phyloP scores from a whole-genome alignment of 2,329 filamentous ascomycete species.

The Fusarium scirpi region DNA sequence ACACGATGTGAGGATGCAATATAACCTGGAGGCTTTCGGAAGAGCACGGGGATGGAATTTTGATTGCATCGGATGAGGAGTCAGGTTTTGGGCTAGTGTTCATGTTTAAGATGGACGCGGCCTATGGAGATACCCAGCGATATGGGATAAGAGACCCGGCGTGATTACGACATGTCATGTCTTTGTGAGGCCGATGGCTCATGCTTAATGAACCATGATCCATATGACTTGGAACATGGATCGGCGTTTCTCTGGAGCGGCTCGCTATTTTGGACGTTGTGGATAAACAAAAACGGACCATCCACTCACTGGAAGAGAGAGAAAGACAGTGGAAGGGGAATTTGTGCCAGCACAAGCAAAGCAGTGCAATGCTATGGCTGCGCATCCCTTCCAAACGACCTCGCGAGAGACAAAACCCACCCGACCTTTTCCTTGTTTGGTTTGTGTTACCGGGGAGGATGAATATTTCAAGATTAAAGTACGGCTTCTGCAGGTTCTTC shows the following conservation, averaged over 20 bases:
- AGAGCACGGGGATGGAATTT: slow-evolving; percentile 40
- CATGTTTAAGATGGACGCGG: slow-evolving; percentile 41
- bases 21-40: slow-evolving; percentile 33
- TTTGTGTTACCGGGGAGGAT: slow-evolving; percentile 45
- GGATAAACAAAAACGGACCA: slow-evolving; percentile 44
- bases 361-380: slow-evolving; percentile 23
- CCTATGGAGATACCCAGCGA: slow-evolving; percentile 42
- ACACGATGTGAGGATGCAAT: slow-evolving; percentile 39
- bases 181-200: slow-evolving; percentile 39
- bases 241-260: slow-evolving; percentile 44
- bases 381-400: slow-evolving; percentile 34
- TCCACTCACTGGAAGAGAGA: slow-evolving; percentile 43
- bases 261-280: slow-evolving; percentile 43
- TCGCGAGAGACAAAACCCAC: slow-evolving; percentile 43
- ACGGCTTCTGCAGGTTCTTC: slow-evolving; percentile 45
- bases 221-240: slow-evolving; percentile 42
- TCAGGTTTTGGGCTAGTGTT: slow-evolving; percentile 53
- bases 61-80: slow-evolving; percentile 56
- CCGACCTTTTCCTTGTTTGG: slow-evolving; percentile 40
- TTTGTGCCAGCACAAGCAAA: slow-evolving; percentile 34
- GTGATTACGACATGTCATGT: slow-evolving; percentile 35
- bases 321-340: slow-evolving; percentile 36
- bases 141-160: slow-evolving; percentile 30
- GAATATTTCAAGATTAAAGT: slow-evolving; percentile 46
- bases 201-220: slow-evolving; percentile 44